phyloP scores from a whole-genome alignment of 2,329 filamentous ascomycete species.

The Fusarium kyushuense region DNA sequence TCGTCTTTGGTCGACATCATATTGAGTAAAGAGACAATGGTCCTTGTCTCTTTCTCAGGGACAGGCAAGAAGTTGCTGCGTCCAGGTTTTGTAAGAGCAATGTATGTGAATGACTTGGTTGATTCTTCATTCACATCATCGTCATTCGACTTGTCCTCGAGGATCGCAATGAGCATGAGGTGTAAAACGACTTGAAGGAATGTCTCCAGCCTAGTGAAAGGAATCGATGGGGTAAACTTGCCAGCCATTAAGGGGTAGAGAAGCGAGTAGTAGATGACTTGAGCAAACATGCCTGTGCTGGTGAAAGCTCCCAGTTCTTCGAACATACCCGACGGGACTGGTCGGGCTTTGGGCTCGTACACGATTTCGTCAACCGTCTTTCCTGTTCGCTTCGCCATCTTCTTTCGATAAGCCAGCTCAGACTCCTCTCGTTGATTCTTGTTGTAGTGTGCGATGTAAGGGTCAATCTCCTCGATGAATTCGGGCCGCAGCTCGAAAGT shows the following conservation, averaged over 20 bases:
- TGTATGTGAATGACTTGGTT: slow-evolving; percentile 76
- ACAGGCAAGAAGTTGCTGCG: slow-evolving; percentile 71
- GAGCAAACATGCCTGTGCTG: slow-evolving; percentile 84
- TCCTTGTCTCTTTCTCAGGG: slow-evolving; percentile 64
- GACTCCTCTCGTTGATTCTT: slow-evolving; percentile 98
- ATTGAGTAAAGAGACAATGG: slow-evolving; percentile 73
- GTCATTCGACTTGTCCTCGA: slow-evolving; percentile 79
- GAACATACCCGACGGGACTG: slow-evolving; percentile 83
- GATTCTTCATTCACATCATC: slow-evolving; percentile 61
- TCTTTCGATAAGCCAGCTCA: slow-evolving; percentile 87
- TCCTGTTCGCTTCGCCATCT: slow-evolving; percentile 88
- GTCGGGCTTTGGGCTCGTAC: slow-evolving; percentile 86
- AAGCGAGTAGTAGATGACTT: slow-evolving; percentile 89
- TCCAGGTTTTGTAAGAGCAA: slow-evolving; percentile 74
- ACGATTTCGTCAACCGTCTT: slow-evolving; percentile 86
- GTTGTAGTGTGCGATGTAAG: slow-evolving; percentile 94
- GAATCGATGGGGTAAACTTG: slow-evolving; percentile 78
- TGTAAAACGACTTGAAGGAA: slow-evolving; percentile 94
- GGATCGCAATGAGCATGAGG: slow-evolving; percentile 83
- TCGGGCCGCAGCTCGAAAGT: slow-evolving; percentile 93
- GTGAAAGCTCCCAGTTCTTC: slow-evolving; percentile 82
- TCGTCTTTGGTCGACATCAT: slow-evolving; percentile 75
- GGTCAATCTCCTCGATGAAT: slow-evolving; percentile 89
- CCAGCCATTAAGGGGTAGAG: slow-evolving; percentile 81
- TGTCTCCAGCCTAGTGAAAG: slow-evolving; percentile 85